Evolutionary conservation across 208 protist genomes (phyloP), one percentile per base, ranked within the genome.

Genomic region (Trypanosoma rangeli): DNA sequence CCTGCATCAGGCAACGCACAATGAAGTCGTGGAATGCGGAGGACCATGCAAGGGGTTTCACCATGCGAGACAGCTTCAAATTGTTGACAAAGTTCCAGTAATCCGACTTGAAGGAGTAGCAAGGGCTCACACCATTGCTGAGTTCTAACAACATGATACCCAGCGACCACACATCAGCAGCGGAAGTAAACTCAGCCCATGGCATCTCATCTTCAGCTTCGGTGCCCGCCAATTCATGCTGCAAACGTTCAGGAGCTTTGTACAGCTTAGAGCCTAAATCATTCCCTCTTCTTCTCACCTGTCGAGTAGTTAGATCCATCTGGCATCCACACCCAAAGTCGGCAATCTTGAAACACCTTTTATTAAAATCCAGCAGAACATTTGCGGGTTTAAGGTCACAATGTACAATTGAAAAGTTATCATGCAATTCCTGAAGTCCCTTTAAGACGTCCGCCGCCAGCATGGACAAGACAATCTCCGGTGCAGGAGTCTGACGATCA

Each of bases 391-490:
- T 99, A 20, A 99, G 62, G 76, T 99, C 98, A 65, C 96, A 98
- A 81, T 99, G 98, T 10, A 98, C 90, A 68, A 98, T 90, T 24
- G 70, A 54, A 69, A 92, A 93, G 62, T 91, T 77, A 0, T 80
- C 71, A 80, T 97, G 94, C n/a, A 97, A 77, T 69, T 95, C 89
- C 26, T 80, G 59, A n/a, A 97, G 79, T 8, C 90, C 90, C 15
- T 70, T 60, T 20, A 96, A 74, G 24, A 96, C 84, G 66, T 99
- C 98, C 33, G 98, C 84, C 65, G 99, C 99, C 66, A 99, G 92
- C 78, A 99, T 99, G 60, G 99, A 99, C 18, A 99, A 87, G 55
- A 99, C 97, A 93, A 99, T 99, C 72, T 99, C 98, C 10, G 99
- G 98, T 16, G 99, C 82, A 78, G 99, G 97, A 24, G 98, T 99